Conservation (phyloP, 352 stramenopile genomes). For the Globisporangium okanoganense region DNA sequence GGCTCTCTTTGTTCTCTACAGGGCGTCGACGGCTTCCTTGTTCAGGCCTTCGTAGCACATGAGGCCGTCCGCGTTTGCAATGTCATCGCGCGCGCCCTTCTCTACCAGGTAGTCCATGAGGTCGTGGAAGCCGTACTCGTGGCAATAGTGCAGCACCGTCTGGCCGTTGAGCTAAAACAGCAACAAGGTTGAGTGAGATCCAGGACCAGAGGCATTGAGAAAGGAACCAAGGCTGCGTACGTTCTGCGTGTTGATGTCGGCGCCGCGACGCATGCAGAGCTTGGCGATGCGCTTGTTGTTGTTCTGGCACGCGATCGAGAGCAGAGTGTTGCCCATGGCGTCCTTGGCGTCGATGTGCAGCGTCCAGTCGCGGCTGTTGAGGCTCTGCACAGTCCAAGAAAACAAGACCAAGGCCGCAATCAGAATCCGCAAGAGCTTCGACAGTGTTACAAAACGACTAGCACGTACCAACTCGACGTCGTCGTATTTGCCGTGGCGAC, state of each 20-base stretch:
- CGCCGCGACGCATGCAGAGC: conserved; percentile 89
- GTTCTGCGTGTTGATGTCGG: conserved; percentile 93
- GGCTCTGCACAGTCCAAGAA: conserved; percentile 39
- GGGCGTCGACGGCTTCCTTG: conserved; percentile 76
- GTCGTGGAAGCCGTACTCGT: conserved; percentile 93
- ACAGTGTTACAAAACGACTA: conserved; percentile 9
- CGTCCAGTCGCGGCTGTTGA: conserved; percentile 89
- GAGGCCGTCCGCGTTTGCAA: conserved; percentile 92
- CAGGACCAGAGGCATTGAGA: neutral
- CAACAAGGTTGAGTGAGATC: neutral
- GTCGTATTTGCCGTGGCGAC: conserved; percentile 88
- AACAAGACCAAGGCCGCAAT: neutral
- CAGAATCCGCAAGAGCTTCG: conserved; percentile 5
- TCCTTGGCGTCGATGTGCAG: conserved; percentile 92
- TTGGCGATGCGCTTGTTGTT: conserved; percentile 96
- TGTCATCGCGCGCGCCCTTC: conserved; percentile 91
- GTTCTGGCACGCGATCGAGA: conserved; percentile 94
- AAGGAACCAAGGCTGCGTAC: conserved; percentile 25
- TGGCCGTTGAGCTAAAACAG: conserved; percentile 80
- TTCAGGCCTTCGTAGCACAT: conserved; percentile 94
- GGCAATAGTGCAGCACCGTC: conserved; percentile 91
- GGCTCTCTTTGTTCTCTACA: conserved; percentile 26
- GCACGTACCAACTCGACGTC: conserved; percentile 66
- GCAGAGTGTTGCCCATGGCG: conserved; percentile 89
- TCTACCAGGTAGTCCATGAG: conserved; percentile 93